These are phyloP conservation scores for Nissolia schottii DNA, from an alignment of 306 rosid genomes.

Conservation along the genomic window DNA sequence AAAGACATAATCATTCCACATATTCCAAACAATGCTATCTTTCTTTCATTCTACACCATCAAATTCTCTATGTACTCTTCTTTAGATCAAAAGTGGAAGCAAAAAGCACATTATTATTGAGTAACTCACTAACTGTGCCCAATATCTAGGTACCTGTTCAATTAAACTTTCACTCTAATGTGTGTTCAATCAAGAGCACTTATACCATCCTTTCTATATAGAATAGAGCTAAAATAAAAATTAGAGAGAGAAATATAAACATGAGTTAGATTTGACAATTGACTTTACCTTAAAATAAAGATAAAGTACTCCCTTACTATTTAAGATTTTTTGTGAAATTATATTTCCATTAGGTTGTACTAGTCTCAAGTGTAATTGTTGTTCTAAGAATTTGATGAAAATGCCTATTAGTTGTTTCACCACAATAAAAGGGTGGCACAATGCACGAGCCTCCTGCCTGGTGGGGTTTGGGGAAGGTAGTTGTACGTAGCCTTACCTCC, in stretches of 20 bases:
- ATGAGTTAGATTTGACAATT: not conserved
- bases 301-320: not conserved
- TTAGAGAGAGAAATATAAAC: not conserved
- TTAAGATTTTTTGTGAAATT: not conserved
- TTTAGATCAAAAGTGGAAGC: not conserved
- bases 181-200: not conserved
- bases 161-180: not conserved
- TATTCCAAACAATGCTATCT: too few relatives aligned
- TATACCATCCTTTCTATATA: not conserved
- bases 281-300: not conserved
- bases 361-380: not conserved
- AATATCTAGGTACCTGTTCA: not conserved
- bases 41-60: too few relatives aligned
- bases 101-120: not conserved
- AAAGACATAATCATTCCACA: too few relatives aligned
- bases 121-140: not conserved
- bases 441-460: too few relatives aligned
- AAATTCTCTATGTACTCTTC: too few relatives aligned
- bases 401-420: not conserved
- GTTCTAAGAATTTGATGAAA: not conserved
- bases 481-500: too few relatives aligned
- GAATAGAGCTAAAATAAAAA: not conserved
- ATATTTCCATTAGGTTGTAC: not conserved
- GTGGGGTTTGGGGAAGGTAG: too few relatives aligned
- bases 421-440: too few relatives aligned